Base-by-base conservation (phyloP, 1,284 basidiomycete species). In the Leccinum angustisporum region DNA sequence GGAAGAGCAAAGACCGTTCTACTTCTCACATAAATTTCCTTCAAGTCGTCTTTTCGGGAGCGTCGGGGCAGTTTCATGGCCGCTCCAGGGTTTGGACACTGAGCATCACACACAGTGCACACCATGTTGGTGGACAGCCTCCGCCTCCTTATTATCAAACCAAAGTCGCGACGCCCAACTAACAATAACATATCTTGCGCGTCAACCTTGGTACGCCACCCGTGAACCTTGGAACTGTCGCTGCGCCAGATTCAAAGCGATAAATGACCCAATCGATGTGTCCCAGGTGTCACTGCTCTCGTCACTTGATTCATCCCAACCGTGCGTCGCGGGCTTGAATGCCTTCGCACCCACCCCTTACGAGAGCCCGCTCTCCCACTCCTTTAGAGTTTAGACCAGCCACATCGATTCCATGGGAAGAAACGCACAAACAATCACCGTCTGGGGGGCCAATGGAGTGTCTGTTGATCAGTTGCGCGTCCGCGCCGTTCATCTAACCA, bases 401-500 rank as follows among this genome's bases (percentile, higher is more conserved):
- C 57, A 62, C 60, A 60, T 59, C 68, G 16, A 13, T n/a, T 51
- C 14, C 50, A 68, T 72, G 68, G 54, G 69, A 73, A 14, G 52
- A 46, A 48, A 11, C 43, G 43, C 43, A 53, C 51, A 62, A 61
- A 40, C 48, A 56, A 55, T 61, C 63, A 53, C 50, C 54, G 36
- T 54, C 21, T 46, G 46, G 14, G 27, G 30, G 51, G 18, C 43
- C 43, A 21, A 11, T 46, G 43, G 43, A 2, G 18, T 21, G 43
- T 48, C 46, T 31, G 52, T 34, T 40, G 57, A 60, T 33, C 34
- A 36, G 38, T 48, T 34, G 40, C 34, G 25, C 43, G n/a, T 38
- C 43, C 53, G 27, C 54, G 30, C 56, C 48, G 5, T 57, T 60
- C 60, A 72, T 72, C 51, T 73, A 67, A 60, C 69, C 61, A 71